Evolutionary conservation across 1,284 basidiomycete genomes (phyloP).

Genomic region (Salmacisia buchloeana): DNA sequence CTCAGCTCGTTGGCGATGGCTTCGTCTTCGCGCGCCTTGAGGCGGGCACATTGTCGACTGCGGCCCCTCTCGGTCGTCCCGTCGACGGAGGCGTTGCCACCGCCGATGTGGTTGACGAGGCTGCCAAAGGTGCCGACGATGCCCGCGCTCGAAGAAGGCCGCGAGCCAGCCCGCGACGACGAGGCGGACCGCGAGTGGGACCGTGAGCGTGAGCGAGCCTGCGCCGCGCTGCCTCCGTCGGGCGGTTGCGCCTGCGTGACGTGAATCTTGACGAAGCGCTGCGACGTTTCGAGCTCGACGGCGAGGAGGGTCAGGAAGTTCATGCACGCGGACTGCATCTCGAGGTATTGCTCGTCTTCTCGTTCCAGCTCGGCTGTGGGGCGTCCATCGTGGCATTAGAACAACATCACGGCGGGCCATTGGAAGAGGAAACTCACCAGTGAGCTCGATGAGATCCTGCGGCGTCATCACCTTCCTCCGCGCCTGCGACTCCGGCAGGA

Average conservation of each 20-base stretch:
- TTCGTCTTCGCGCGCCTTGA: conserved; percentile 4
- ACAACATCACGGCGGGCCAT: background rate
- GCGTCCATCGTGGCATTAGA: background rate
- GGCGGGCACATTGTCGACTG: background rate
- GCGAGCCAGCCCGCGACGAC: background rate
- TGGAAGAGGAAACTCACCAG: background rate
- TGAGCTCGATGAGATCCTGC: conserved; percentile 3
- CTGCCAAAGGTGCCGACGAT: background rate
- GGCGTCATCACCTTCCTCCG: background rate
- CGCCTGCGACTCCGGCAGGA: background rate
- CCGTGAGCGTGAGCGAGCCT: background rate
- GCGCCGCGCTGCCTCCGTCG: background rate
- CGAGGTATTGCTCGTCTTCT: conserved; percentile 6
- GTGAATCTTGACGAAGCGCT: conserved; percentile 1
- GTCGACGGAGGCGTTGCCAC: background rate
- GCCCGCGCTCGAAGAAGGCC: background rate
- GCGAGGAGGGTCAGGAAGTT: conserved; percentile 7
- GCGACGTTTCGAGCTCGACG: conserved; percentile 4
- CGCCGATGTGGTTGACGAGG: background rate
- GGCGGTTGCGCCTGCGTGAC: conserved; percentile 4
- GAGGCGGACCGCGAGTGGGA: background rate
- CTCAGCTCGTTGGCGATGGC: conserved; percentile 3
- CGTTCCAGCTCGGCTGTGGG: background rate
- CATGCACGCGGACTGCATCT: conserved; percentile 6
- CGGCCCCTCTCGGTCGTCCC: background rate